phyloP scores from a whole-genome alignment of 352 stramenopile genomes.

The Globisporangium camurandrum region DNA sequence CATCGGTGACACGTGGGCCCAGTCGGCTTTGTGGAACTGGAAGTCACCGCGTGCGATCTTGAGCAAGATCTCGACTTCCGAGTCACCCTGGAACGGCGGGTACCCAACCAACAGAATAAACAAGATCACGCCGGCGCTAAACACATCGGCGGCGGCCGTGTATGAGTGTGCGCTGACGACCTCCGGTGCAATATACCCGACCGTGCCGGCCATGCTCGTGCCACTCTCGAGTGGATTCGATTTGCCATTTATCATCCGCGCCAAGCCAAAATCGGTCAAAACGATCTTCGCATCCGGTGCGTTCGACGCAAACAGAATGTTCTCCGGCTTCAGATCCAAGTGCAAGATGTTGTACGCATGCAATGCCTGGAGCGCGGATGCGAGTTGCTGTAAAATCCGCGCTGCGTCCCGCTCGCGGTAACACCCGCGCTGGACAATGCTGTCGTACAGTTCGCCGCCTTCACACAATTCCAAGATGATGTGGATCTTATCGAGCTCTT shows the following conservation, averaged over 20 bases:
- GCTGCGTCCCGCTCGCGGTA: slow-evolving; percentile 63
- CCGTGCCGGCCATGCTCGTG: slow-evolving; percentile 64
- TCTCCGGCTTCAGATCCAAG: slow-evolving; percentile 75
- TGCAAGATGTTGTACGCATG: slow-evolving; percentile 76
- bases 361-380: slow-evolving; percentile 53
- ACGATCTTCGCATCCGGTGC: slow-evolving; percentile 52
- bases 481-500: slow-evolving; percentile 76
- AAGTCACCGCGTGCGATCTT: slow-evolving; percentile 74
- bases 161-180: slow-evolving; percentile 64
- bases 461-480: slow-evolving; percentile 70
- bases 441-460: slow-evolving; percentile 71
- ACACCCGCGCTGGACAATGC: slow-evolving; percentile 51
- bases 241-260: slow-evolving; percentile 67
- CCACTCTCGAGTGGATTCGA: slow-evolving; percentile 50
- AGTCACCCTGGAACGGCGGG: slow-evolving; percentile 65
- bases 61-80: slow-evolving; percentile 66
- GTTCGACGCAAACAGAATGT: slow-evolving; percentile 59
- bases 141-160: slow-evolving; percentile 62
- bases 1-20: slow-evolving; percentile 38
- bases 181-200: slow-evolving; percentile 75
- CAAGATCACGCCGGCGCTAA: slow-evolving; percentile 74
- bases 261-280: slow-evolving; percentile 72
- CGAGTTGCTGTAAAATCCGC: slow-evolving; percentile 55
- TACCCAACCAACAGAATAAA: slow-evolving; percentile 78
- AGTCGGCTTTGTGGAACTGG: slow-evolving; percentile 58